Evolutionary conservation across 495 filamentous ascomycete genomes (phyloP), one percentile per base, ranked within the genome.

Genomic region (Polyplosphaeria fusca): DNA sequence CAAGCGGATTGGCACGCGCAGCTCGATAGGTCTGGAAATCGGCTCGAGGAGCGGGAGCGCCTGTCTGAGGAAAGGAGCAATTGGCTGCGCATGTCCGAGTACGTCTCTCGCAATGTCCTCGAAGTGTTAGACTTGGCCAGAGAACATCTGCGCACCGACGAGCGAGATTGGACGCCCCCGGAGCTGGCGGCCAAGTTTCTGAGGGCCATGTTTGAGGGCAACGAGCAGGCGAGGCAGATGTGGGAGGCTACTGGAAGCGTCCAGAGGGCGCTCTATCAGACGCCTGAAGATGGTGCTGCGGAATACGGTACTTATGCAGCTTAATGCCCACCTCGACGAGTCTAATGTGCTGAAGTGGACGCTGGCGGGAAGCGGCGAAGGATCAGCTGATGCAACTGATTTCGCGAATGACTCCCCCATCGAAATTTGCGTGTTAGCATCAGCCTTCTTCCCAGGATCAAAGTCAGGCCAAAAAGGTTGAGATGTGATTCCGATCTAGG

Each of bases 101-200:
- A 47, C 24, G 52, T 55, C 19, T 47, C 42, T 23, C 37, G 19
- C 28, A 2, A 47, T 2, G 32, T 41, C 2, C 41, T 55, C 18
- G 42, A 55, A 22, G 43, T 55, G 1, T 19, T 47, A 13, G 52
- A 55, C 20, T 22, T 55, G 30, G 52, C 52, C n/a, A 3, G 52
- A 14, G 52, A 55, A 19, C 52, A 55, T 47, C 9, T 55, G n/a
- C 14, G 28, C 5, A 18, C 27, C 18, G 52, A 40, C 16, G 43
- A 55, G 23, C 26, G 52, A 14, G 52, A 55, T 24, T 55, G 43
- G 52, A 47, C 43, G 28, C 41, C 52, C 3, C 42, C 41, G 1
- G 52, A 55, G 43, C 26, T 55, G 5, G 28, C 26, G 7, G 28
- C 42, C 3, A 22, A 32, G 32, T 27, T 55, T 3, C 13, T 55